Evolutionary conservation across 2,329 filamentous ascomycete genomes (phyloP).

Genomic region (Aspergillus piperis): DNA sequence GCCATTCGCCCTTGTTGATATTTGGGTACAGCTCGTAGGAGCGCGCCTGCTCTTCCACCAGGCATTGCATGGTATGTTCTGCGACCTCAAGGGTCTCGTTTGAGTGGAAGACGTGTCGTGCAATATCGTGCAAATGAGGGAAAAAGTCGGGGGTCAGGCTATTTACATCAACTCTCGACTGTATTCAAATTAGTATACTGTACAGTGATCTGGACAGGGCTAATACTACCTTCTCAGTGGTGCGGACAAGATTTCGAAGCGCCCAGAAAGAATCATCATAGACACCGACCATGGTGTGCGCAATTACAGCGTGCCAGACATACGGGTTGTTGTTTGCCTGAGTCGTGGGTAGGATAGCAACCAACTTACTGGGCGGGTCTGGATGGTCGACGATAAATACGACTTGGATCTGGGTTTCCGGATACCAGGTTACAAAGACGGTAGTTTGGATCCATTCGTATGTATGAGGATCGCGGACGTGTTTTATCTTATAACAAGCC

Average conservation of each 20-base stretch:
- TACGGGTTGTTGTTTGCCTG: conserved; percentile 19
- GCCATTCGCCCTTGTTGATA: not conserved
- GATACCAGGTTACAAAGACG: conserved; percentile 25
- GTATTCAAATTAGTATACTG: not conserved
- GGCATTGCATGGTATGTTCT: conserved; percentile 26
- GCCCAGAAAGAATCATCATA: conserved; percentile 35
- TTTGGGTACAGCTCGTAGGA: conserved; percentile 15
- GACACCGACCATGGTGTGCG: conserved; percentile 20
- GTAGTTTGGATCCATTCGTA: conserved; percentile 26
- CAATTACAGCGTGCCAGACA: conserved; percentile 28
- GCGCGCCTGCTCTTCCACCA: conserved; percentile 24
- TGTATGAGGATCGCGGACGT: conserved; percentile 2
- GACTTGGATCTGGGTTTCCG: conserved; percentile 6
- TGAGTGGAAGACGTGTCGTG: conserved; percentile 35
- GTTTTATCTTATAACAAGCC: conserved; percentile 29
- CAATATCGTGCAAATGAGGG: conserved; percentile 33
- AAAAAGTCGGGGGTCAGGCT: conserved; percentile 25
- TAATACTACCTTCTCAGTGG: conserved; percentile 29
- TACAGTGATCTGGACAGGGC: not conserved
- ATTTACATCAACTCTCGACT: conserved; percentile 14
- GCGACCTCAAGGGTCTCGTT: conserved; percentile 37
- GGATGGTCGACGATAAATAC: conserved; percentile 20
- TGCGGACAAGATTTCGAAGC: conserved; percentile 32
- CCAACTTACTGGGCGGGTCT: not conserved
- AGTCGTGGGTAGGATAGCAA: not conserved